phyloP scores from a whole-genome alignment of 768 basidiomycete species.

The Lentinus brumalis region DNA sequence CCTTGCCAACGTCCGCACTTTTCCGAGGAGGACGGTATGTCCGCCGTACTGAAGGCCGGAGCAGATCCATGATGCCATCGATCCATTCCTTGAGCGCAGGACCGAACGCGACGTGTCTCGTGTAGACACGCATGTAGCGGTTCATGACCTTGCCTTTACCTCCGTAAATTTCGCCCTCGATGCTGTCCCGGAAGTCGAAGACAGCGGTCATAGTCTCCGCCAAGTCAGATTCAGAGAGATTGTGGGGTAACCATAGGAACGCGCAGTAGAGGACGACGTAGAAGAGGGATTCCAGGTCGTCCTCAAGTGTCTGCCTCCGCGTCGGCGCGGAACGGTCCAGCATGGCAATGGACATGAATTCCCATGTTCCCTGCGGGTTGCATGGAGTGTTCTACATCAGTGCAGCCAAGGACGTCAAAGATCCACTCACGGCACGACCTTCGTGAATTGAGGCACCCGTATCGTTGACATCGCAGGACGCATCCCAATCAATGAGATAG shows the following conservation, averaged over 20 bases:
- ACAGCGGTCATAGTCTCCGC: too few species aligned
- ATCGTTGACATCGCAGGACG: neutral
- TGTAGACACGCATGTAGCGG: too few species aligned
- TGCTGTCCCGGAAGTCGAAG: too few species aligned
- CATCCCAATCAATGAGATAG: constrained; percentile 15
- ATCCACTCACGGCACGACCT: constrained; percentile 1
- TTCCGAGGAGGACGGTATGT: neutral
- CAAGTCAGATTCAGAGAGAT: too few species aligned
- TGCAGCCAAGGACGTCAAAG: too few species aligned
- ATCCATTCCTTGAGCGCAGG: too few species aligned
- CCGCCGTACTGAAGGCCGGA: too few species aligned
- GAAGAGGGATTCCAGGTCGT: constrained; percentile 18
- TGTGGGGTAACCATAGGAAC: constrained; percentile 2
- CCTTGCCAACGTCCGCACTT: neutral
- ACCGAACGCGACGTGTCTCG: too few species aligned
- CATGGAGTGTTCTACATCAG: too few species aligned
- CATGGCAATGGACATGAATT: constrained; percentile 7
- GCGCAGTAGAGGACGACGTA: constrained; percentile 12
- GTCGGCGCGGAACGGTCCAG: neutral
- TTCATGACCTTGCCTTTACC: too few species aligned
- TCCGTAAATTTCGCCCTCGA: too few species aligned
- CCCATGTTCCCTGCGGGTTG: constrained; percentile 11
- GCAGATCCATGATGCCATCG: too few species aligned
- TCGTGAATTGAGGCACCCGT: neutral
- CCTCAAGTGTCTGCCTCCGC: constrained; percentile 1